Percentiles rank a stretch among this genome's conserved stretches.
Evolutionary conservation across 139 green algal genomes (phyloP).

Genomic region (Closterium sp.): DNA sequence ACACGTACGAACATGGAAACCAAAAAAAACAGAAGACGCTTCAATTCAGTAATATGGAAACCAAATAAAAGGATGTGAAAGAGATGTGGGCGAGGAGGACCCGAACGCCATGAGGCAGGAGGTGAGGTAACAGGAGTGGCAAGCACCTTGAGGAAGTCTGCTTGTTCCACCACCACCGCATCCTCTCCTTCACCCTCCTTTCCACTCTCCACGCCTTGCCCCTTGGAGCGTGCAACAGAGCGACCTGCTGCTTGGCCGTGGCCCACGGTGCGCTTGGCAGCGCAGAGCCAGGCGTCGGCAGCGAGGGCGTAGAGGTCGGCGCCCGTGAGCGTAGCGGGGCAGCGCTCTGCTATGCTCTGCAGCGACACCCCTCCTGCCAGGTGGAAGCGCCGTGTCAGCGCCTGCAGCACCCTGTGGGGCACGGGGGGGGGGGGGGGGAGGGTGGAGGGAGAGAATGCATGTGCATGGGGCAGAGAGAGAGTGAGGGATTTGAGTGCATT

Average conservation of each 20-base stretch:
- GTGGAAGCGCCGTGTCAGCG: constrained; percentile 85
- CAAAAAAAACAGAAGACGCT: too few species aligned
- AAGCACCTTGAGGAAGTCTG: constrained; percentile 64
- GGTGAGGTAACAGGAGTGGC: not conserved
- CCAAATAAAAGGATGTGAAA: not conserved
- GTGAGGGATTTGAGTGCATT: not conserved
- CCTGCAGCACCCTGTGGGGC: constrained; percentile 66
- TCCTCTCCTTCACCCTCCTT: not conserved
- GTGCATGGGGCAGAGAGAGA: not conserved
- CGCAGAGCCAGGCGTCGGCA: constrained; percentile 87
- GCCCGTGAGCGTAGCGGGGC: constrained; percentile 70
- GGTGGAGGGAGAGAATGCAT: not conserved
- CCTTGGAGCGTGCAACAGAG: not conserved
- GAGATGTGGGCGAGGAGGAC: not conserved
- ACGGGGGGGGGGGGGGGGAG: not conserved
- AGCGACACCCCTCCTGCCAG: constrained; percentile 72
- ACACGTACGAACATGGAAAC: not conserved
- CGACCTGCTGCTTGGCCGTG: not conserved
- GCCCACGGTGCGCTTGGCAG: constrained; percentile 35
- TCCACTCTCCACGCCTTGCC: not conserved
- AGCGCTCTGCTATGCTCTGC: constrained; percentile 57
- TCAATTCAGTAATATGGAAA: too few species aligned
- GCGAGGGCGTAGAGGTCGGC: constrained; percentile 93
- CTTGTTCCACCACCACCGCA: constrained; percentile 60
- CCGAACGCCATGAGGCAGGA: not conserved